These are phyloP conservation scores for Plasmodium cynomolgi DNA, from an alignment of 169 alveolate genomes.

Conservation along the genomic window DNA sequence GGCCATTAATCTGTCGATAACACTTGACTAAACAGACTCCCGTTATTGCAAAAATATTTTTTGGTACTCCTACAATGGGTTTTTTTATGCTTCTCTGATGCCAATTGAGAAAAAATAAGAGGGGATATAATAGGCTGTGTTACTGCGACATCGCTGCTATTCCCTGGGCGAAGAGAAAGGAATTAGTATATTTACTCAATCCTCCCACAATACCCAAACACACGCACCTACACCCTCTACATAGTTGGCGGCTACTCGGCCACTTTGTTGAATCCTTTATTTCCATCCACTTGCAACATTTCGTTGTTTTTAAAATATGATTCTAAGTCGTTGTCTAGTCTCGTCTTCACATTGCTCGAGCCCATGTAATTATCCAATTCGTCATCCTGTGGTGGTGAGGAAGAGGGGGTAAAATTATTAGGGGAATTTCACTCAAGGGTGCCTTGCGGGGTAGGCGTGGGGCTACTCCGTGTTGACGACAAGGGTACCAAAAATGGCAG, in stretches of 20 bases:
- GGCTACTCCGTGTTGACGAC: not conserved
- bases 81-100: not conserved
- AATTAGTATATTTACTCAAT: not conserved
- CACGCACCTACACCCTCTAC: not conserved
- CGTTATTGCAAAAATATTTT: not conserved
- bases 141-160: not conserved
- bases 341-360: conserved; percentile 51
- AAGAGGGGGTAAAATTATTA: not conserved
- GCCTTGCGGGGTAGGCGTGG: not conserved
- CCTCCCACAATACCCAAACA: not conserved
- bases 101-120: not conserved
- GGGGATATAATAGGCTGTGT: not conserved
- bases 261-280: conserved; percentile 29
- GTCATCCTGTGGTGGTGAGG: conserved; percentile 28
- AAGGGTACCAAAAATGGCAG: too few relatives aligned
- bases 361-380: conserved; percentile 72
- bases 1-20: not conserved
- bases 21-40: not conserved
- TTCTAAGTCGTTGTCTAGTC: conserved; percentile 66
- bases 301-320: conserved; percentile 62
- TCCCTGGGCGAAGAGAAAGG: not conserved
- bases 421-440: not conserved
- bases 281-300: conserved; percentile 21
- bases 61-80: not conserved
- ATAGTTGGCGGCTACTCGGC: conserved; percentile 1